Base-by-base conservation (phyloP, 2,329 filamentous ascomycete species). In the Chalaropsis ovoidea region DNA sequence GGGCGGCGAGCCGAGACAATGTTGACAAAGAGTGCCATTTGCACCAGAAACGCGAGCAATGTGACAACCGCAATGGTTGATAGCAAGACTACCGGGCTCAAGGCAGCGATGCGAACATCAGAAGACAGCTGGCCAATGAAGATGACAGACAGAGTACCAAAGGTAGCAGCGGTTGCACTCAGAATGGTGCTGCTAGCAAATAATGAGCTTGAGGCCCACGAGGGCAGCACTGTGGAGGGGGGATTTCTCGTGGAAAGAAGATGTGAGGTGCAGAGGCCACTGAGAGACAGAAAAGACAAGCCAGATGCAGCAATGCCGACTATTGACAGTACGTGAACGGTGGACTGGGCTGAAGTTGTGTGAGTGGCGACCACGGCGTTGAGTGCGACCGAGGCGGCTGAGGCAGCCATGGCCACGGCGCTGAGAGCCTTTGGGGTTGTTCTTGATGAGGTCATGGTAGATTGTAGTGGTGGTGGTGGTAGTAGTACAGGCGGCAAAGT, bases 261-360 rank as follows among this genome's bases (percentile, higher is more conserved):
- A 49, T 65, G 63, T 15, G 63, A 61, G 35, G 63, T 19, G 13
- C 52, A 45, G 31, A 67, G 60, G 39, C 63, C 63, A 31, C 63
- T 39, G 7, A 67, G 49, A 13, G 63, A 65, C 6, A 64, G 17
- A 7, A 64, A n/a, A 7, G 66, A 65, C 22, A 64, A 35, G 41
- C 66, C 63, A 19, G 66, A 67, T 35, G 65, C 63, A 13, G 27
- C 60, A 8, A 63, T 61, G 54, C 60, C 60, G n/a, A 42, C 63
- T 31, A 67, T 41, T 42, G 66, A 61, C 15, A 65, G 45, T n/a
- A 63, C 54, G 54, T 67, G 66, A n/a, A 67, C 63, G 31, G 63
- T 49, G 24, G 58, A 45, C 11, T 58, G 63, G 43, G 63, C 63
- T 24, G 66, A 63, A 15, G 66, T 61, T 27, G 65, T 61, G 47